phyloP scores from a whole-genome alignment of 129 eudicot species.

The Silybum marianum region DNA sequence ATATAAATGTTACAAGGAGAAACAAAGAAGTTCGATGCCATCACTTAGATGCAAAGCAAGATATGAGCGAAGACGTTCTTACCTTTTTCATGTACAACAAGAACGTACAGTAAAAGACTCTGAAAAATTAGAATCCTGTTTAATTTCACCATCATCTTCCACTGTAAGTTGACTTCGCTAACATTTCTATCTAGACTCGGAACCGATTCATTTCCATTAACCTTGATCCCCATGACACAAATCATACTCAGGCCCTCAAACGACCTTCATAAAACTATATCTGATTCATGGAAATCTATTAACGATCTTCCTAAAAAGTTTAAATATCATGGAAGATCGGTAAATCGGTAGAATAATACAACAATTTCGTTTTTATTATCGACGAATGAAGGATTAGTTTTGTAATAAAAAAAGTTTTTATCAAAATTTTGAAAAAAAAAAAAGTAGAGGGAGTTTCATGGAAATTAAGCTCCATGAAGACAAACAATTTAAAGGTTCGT shows the following conservation, averaged over 20 bases:
- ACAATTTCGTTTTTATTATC: background rate
- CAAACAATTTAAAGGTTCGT: constrained; percentile 3
- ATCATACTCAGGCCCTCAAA: background rate
- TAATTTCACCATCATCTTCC: background rate
- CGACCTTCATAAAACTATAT: background rate
- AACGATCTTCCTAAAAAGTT: background rate
- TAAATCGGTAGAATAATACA: background rate
- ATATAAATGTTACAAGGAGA: too few relatives aligned
- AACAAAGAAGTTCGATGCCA: background rate
- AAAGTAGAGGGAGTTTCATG: background rate
- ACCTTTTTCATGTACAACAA: background rate
- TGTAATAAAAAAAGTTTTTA: too few relatives aligned
- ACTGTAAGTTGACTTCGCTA: background rate
- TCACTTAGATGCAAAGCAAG: too few relatives aligned
- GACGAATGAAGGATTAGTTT: background rate
- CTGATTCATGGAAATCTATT: background rate
- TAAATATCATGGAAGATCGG: background rate
- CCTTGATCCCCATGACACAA: background rate
- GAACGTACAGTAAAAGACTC: background rate
- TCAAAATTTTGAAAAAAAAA: background rate
- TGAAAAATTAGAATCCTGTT: background rate
- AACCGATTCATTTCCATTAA: background rate
- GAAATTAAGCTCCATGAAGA: background rate
- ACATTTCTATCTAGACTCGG: background rate
- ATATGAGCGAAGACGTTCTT: background rate